Percentiles rank a stretch among this genome's conserved stretches.
Conservation (phyloP, 2,329 filamentous ascomycete genomes). For the Calonectria montana region DNA sequence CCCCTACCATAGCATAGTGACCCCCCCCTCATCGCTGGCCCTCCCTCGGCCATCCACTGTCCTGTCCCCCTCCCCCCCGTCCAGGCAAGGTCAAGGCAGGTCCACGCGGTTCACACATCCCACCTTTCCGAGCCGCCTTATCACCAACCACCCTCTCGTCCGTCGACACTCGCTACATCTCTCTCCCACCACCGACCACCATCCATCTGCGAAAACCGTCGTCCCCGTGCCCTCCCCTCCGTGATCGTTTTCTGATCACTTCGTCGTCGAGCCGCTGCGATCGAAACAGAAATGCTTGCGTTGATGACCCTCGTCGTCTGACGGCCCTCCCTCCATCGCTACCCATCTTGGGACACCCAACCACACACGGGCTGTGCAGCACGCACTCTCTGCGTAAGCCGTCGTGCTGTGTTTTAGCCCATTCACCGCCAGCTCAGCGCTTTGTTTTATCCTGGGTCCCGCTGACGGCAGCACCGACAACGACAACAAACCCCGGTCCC, state of each 20-base stretch:
- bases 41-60: neutral
- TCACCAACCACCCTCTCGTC: constrained; percentile 7
- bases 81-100: neutral
- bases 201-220: neutral
- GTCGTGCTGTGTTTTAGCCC: neutral
- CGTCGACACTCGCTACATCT: neutral
- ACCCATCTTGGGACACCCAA: constrained; percentile 39
- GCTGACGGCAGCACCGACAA: constrained; percentile 20
- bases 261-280: neutral
- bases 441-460: constrained; percentile 3
- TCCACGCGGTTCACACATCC: constrained; percentile 11
- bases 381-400: constrained; percentile 21
- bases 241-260: neutral
- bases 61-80: neutral
- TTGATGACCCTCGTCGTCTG: constrained; percentile 42
- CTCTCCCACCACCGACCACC: neutral
- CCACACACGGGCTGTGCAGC: constrained; percentile 30
- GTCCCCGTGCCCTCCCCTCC: neutral
- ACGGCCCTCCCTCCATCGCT: constrained; percentile 36
- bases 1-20: constrained; percentile 7
- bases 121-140: constrained; percentile 16
- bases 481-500: constrained; percentile 21
- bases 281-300: constrained; percentile 39
- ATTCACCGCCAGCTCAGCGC: constrained; percentile 16
- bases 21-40: neutral